Evolutionary conservation across 2,329 filamentous ascomycete genomes (phyloP).

Genomic region (Epichloe festucae): DNA sequence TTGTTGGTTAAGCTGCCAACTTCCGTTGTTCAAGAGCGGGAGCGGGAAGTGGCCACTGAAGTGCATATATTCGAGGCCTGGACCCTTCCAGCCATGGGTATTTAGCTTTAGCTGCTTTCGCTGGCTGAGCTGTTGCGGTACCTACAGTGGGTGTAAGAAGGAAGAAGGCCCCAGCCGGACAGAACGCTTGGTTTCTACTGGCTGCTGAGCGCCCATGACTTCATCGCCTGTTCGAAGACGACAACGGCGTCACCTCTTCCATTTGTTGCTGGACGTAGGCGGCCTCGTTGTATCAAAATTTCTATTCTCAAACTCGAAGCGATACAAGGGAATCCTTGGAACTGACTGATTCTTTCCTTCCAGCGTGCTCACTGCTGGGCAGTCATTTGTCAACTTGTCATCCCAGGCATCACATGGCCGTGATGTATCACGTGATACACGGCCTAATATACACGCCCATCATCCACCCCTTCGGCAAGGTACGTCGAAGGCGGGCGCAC

Average conservation of each 20-base stretch:
- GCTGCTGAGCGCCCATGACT: not conserved
- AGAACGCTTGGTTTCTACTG: not conserved
- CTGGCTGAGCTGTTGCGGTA: not conserved
- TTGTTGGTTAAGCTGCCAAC: not conserved
- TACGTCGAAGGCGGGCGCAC: not conserved
- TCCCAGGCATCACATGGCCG: no score
- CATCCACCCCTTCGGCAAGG: not conserved
- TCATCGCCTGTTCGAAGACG: not conserved
- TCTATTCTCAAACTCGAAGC: not conserved
- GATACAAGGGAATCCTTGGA: no score
- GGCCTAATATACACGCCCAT: not conserved
- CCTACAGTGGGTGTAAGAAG: no score
- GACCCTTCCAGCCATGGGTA: no score
- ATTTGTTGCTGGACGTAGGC: no score
- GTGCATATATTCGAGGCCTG: not conserved
- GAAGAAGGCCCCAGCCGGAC: not conserved
- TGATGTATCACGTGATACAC: not conserved
- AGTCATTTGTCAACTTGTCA: no score
- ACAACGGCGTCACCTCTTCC: not conserved
- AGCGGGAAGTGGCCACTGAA: not conserved
- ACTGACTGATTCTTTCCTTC: no score
- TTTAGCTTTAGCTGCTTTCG: no score
- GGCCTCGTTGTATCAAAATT: not conserved
- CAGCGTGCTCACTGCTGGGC: no score
- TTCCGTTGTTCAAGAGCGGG: not conserved